Evolutionary conservation across 139 green algal species (phyloP), one percentile per base, ranked within the genome.

Genomic region (Spirogloea muscicola): DNA sequence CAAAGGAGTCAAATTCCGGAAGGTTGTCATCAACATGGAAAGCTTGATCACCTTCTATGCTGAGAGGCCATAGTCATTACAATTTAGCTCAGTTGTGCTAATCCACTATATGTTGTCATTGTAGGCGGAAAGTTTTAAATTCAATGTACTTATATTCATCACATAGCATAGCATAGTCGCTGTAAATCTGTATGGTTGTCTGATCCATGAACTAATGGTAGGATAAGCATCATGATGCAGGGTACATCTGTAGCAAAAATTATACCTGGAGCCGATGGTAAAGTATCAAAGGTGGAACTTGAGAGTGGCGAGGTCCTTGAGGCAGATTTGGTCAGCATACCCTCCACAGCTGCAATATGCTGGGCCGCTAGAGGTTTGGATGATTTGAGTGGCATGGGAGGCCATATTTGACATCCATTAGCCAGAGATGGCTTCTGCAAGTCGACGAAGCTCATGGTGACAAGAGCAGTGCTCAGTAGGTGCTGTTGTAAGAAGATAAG

Each of bases 261-360:
- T 43, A 37, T 58, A 6, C 33, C 59, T 31, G 27, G 18, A 29
- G 27, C 33, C 43, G 10, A 33, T 7, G 59, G 59, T 3, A 29
- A 36, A 5, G 59, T 68, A 7, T 3, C 59, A 34, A 68, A 68
- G 42, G 82, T 88, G 1, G n/a, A 86, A 43, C 80, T 93, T 25
- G 82, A 84, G 42, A 80, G 78, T 58, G 90, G 89, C 31, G 41
- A 49, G 18, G 63, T 51, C 42, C 37, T 96, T n/a, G 70, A 87
- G 21, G 68, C 71, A 10, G 66, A 77, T 6, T 66, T 96, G 44
- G 89, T 95, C 63, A 68, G 59, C 43, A 38, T 5, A 43, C 52
- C 52, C 46, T 55, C 46, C n/a, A 55, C n/a, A 31, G 21, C n/a
- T 55, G 21, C 46, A 55, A 31, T 55, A 21, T 55, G 21, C n/a